Evolutionary conservation across 768 basidiomycete genomes (phyloP), one percentile per base, ranked within the genome.

Genomic region (Suillus ampliporus): DNA sequence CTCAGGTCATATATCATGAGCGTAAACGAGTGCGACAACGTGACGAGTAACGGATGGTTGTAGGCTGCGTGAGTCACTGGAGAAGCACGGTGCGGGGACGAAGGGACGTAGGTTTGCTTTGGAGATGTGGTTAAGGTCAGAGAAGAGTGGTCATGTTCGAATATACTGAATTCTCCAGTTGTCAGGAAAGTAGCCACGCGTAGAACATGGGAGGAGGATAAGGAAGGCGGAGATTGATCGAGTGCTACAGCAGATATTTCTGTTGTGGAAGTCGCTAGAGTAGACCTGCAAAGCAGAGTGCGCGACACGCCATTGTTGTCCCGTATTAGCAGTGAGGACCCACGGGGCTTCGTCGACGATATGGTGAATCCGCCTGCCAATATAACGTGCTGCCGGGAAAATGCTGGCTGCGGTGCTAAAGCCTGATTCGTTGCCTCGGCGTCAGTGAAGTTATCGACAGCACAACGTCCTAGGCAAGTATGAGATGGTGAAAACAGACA

Each of bases 1-100:
- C 85, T 85, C 47, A 93, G 72, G 70, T 92, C 87, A 72, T 89
- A 94, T n/a, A 93, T 74, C 50, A 86, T 86, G 23, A 94, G 82
- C 14, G 80, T 81, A 71, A 94, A 93, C 40, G 81, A 74, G 65
- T 83, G 77, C 28, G 92, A 89, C 52, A 94, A 79, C 0, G 90
- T 86, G 54, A 91, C 82, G 57, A 94, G 86, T 6, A 94, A 76
- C 1, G 91, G 92, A 63, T 93, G 89, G 67, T 92, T 86, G 69
- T 91, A 94, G 9, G 83, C 90, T 15, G 88, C 89, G 51, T 87
- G 87, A 52, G 84, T 80, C 62, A 89, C 82, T 19, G 81, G 80
- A 14, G 81, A 72, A 7, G 73, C 77, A 50, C 85, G 78, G 50
- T 78, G 73, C 41, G 76, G 77, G 31, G 69, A 63, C 9, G 72